phyloP scores from a whole-genome alignment of 208 protist genomes.

The Trypanosoma cruzi region DNA sequence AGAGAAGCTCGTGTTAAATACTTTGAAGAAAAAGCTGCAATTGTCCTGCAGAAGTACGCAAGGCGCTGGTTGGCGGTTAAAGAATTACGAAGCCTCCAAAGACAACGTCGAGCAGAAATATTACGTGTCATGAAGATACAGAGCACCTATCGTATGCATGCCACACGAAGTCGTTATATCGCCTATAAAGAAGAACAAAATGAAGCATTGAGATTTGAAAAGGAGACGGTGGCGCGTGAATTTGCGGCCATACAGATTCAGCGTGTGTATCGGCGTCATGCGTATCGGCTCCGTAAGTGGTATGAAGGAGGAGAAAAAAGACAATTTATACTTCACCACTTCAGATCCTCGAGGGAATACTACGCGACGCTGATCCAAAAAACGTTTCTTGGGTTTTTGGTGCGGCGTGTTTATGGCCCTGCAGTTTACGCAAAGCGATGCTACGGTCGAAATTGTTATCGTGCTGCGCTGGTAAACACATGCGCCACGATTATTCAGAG shows the following conservation, averaged over 20 bases:
- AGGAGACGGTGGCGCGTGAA: constrained; percentile 22
- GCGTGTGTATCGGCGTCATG: constrained; percentile 68
- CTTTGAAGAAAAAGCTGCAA: constrained; percentile 40
- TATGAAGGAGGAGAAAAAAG: constrained; percentile 37
- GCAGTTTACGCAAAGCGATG: constrained; percentile 52
- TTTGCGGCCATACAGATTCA: constrained; percentile 76
- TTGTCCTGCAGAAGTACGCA: constrained; percentile 69
- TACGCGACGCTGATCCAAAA: constrained; percentile 84
- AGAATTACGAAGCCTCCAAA: constrained; percentile 35
- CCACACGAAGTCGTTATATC: constrained; percentile 27
- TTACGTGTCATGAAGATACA: constrained; percentile 46
- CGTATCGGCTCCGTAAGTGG: constrained; percentile 41
- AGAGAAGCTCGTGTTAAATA: constrained; percentile 17
- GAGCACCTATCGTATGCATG: constrained; percentile 43
- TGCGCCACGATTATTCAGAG: constrained; percentile 64
- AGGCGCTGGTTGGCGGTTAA: constrained; percentile 62
- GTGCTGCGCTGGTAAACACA: constrained; percentile 39
- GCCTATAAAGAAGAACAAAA: constrained; percentile 14
- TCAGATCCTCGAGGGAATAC: constrained; percentile 59
- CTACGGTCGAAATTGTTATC: constrained; percentile 74
- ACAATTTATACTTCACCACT: constrained; percentile 60
- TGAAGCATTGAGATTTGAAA: constrained; percentile 7
- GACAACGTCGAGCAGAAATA: constrained; percentile 33
- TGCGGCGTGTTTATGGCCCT: constrained; percentile 47
- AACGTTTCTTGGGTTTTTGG: constrained; percentile 62